These are phyloP conservation scores for Candolleomyces efflorescens DNA, from an alignment of 768 basidiomycete genomes.

Conservation along the genomic window DNA sequence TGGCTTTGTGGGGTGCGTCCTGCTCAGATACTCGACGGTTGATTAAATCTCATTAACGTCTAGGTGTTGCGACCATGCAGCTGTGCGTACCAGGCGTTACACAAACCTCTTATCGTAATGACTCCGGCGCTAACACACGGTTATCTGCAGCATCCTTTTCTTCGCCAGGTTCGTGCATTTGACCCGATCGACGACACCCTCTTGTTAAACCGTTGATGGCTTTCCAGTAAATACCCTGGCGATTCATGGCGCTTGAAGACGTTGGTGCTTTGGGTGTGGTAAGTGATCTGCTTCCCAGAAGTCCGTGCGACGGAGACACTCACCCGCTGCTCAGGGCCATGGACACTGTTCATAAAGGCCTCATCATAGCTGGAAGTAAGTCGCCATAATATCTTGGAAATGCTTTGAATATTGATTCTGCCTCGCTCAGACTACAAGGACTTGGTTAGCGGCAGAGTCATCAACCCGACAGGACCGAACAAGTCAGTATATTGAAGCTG, in stretches of 20 bases:
- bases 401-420: neutral
- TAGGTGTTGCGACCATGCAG: neutral
- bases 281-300: neutral
- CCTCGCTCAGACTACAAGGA: neutral
- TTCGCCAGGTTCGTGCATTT: neutral
- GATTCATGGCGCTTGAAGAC: neutral
- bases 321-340: neutral
- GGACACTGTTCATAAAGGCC: neutral
- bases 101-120: neutral
- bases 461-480: too few relatives aligned
- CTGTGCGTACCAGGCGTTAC: neutral
- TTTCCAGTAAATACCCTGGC: neutral
- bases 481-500: too few relatives aligned
- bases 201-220: too few relatives aligned
- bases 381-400: neutral
- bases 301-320: neutral
- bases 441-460: neutral
- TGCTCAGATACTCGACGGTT: neutral
- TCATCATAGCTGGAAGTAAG: neutral
- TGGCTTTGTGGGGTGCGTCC: neutral
- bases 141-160: neutral
- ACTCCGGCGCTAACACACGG: neutral
- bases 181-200: neutral
- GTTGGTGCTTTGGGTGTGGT: neutral
- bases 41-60: neutral